Conservation (phyloP, 768 basidiomycete genomes). For the Suillus decipiens region DNA sequence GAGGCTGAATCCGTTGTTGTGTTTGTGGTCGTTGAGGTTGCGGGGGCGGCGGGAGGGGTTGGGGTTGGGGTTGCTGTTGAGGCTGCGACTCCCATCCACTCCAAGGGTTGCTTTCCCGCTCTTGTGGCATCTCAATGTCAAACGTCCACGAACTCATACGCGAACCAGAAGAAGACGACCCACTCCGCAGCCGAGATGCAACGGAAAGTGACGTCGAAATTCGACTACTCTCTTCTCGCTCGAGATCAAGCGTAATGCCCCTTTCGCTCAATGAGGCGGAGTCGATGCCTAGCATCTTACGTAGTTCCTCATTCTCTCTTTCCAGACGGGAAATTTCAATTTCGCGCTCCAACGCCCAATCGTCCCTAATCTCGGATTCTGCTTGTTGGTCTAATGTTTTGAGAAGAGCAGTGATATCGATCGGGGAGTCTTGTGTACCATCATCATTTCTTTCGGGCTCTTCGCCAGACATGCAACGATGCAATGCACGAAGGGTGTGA, state of each 20-base stretch:
- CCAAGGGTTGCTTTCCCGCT: slow-evolving; percentile 21
- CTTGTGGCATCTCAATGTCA: slow-evolving; percentile 33
- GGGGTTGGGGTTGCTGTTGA: background rate
- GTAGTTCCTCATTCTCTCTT: slow-evolving; percentile 78
- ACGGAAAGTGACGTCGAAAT: slow-evolving; percentile 27
- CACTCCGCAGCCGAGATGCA: slow-evolving; percentile 26
- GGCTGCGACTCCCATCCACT: slow-evolving; percentile 26
- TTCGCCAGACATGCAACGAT: slow-evolving; percentile 71
- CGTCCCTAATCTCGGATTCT: slow-evolving; percentile 48
- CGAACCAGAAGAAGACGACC: slow-evolving; percentile 26
- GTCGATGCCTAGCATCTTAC: slow-evolving; percentile 78
- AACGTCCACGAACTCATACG: slow-evolving; percentile 29
- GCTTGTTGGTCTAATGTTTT: slow-evolving; percentile 43
- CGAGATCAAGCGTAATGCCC: slow-evolving; percentile 52
- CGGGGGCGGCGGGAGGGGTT: slow-evolving; percentile 21
- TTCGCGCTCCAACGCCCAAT: slow-evolving; percentile 91
- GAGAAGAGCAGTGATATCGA: slow-evolving; percentile 45
- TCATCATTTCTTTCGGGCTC: slow-evolving; percentile 36
- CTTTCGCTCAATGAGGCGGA: slow-evolving; percentile 49
- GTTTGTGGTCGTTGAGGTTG: slow-evolving; percentile 33
- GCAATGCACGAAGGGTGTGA: slow-evolving; percentile 66
- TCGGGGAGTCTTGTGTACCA: slow-evolving; percentile 33
- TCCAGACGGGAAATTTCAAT: slow-evolving; percentile 81
- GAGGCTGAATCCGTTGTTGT: slow-evolving; percentile 22
- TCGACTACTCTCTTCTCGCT: slow-evolving; percentile 47